Conservation (phyloP, 139 green algal genomes). For the Asterochloris sp. region DNA sequence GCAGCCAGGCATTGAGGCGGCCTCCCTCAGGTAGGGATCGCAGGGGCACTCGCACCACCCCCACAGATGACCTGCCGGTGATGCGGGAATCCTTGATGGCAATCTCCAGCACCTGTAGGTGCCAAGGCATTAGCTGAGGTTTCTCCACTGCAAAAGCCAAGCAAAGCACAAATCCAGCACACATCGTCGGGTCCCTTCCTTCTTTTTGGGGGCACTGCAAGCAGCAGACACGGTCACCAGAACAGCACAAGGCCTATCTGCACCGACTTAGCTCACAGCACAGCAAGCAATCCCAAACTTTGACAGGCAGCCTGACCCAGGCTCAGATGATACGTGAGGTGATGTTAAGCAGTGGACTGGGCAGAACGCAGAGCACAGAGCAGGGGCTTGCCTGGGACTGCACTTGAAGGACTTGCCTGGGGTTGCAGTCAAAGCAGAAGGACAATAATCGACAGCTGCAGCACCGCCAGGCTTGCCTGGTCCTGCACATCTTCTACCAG, state of each 20-base stretch:
- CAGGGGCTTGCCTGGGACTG: not conserved
- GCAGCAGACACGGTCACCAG: too few relatives aligned
- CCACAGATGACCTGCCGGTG: constrained; percentile 78
- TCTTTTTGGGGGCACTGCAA: too few relatives aligned
- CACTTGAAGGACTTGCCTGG: too few relatives aligned
- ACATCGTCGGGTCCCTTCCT: too few relatives aligned
- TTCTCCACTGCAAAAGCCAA: not conserved
- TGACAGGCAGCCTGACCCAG: too few relatives aligned
- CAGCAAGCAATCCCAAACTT: too few relatives aligned
- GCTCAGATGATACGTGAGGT: too few relatives aligned
- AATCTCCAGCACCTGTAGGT: constrained; percentile 68
- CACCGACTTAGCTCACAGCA: too few relatives aligned
- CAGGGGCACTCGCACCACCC: constrained; percentile 56
- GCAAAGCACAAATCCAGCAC: not conserved
- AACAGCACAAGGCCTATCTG: too few relatives aligned
- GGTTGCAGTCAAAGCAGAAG: not conserved
- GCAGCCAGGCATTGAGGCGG: constrained; percentile 61
- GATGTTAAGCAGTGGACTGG: not conserved
- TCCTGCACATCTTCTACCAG: constrained; percentile 49
- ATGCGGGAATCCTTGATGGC: constrained; percentile 80
- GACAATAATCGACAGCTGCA: too few relatives aligned
- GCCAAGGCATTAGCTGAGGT: not conserved
- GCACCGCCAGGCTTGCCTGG: too few relatives aligned
- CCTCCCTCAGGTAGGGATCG: constrained; percentile 37
- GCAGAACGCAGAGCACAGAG: not conserved